Evolutionary conservation across 176 grass and related monocot genomes (phyloP), one percentile per base, ranked within the genome.

Genomic region (Avena atlantica): DNA sequence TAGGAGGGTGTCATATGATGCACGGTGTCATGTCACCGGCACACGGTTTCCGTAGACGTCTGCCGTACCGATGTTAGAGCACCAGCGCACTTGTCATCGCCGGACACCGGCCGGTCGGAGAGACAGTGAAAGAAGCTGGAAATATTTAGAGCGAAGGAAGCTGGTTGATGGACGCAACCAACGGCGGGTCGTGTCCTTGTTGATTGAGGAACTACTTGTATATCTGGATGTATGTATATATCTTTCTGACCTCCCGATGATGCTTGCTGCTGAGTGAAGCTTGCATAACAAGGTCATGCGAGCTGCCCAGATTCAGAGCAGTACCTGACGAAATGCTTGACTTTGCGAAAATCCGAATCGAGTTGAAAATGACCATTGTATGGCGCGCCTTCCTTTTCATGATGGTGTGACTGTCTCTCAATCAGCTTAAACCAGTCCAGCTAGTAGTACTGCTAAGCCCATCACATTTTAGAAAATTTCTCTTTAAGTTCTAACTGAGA

Each of bases 81-180:
- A 24, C 62, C 23, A 27, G 21, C 60, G 61, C 61, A 29, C 21
- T 65, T 29, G 62, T 31, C 62, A 66, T 25, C 24, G 31, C 31
- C 31, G 3, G 3, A 66, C 25, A 66, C 60, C 60, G 21, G 60
- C 62, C 25, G 5, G 62, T 13, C 1, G 0, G 4, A 29, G 62
- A 31, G 25, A 29, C 62, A 15, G 62, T 29, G 62, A 47, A 47
- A 47, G 7, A 47, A 47, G 45, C 12, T 78, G 74, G 74, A 51
- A 36, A 56, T 36, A 57, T 9, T 37, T 29, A 29, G 52, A 37
- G 8, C 10, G 36, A 15, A 20, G 17, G 34, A 17, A 70, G 34
- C 17, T 58, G 76, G 76, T 59, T 78, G 76, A 29, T 74, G 76
- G 51, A 56, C 20, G 6, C 48, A 76, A 8, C 23, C 73, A 31